phyloP scores from a whole-genome alignment of 1,139 yeast species.

The Groenewaldozyma sp. region DNA sequence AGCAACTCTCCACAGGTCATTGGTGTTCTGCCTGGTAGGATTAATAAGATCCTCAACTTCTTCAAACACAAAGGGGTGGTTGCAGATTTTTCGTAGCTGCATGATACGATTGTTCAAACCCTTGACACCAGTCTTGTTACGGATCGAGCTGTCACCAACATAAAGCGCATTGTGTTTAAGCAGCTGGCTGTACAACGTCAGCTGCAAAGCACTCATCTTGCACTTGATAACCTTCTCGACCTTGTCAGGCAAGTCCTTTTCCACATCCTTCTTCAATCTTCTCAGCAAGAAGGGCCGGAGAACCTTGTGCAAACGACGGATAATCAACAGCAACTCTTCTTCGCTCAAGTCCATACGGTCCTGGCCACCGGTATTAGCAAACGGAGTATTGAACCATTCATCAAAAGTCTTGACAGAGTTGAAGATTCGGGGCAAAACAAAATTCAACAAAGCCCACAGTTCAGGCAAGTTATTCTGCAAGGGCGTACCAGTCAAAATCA shows the following conservation, averaged over 20 bases:
- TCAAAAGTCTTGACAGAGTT: slow-evolving; percentile 97
- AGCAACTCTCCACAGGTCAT: slow-evolving; percentile 72
- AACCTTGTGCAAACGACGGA: slow-evolving; percentile 92
- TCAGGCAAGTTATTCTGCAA: slow-evolving; percentile 94
- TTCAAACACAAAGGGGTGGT: slow-evolving; percentile 95
- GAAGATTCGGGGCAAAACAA: slow-evolving; percentile 91
- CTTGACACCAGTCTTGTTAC: slow-evolving; percentile 64
- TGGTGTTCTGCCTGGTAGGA: slow-evolving; percentile 54
- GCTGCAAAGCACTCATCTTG: slow-evolving; percentile 83
- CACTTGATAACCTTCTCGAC: slow-evolving; percentile 93
- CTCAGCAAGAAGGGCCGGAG: slow-evolving; percentile 88
- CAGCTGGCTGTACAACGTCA: slow-evolving; percentile 75
- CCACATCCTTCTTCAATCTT: slow-evolving; percentile 94
- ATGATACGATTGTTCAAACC: slow-evolving; percentile 90
- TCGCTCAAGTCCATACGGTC: slow-evolving; percentile 91
- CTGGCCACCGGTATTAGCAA: slow-evolving; percentile 90
- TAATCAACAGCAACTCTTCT: slow-evolving; percentile 91
- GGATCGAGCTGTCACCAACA: slow-evolving; percentile 49
- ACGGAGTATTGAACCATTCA: slow-evolving; percentile 98
- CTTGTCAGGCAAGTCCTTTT: slow-evolving; percentile 91
- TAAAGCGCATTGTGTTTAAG: slow-evolving; percentile 84
- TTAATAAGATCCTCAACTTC: slow-evolving; percentile 85
- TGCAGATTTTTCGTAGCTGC: slow-evolving; percentile 94
- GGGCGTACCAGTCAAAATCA: slow-evolving; percentile 96
- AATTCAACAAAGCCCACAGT: slow-evolving; percentile 91